These are phyloP conservation scores for Saprolegnia parasitica DNA, from an alignment of 352 stramenopile species.

Conservation along the genomic window DNA sequence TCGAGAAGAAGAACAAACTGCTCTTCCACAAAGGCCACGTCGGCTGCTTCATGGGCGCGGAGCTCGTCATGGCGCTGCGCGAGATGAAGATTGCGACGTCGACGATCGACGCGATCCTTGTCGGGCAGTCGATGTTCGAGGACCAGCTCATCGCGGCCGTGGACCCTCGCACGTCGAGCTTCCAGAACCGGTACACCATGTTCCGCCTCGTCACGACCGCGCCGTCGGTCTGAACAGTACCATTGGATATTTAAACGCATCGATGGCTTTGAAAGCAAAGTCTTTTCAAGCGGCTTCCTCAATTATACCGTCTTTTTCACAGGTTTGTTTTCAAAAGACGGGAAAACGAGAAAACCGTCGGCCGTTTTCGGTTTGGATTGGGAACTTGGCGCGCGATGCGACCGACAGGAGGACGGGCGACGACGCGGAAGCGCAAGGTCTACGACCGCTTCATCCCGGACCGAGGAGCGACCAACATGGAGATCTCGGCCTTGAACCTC, in stretches of 20 bases:
- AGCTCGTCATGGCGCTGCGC: slow-evolving; percentile 78
- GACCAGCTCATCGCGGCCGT: slow-evolving; percentile 77
- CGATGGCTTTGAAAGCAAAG: too few relatives aligned
- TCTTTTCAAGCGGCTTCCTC: too few relatives aligned
- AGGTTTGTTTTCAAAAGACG: too few relatives aligned
- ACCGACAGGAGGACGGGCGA: not conserved
- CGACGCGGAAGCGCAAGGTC: not conserved
- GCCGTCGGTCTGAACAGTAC: not conserved
- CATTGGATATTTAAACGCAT: slow-evolving; percentile 12
- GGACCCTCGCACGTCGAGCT: slow-evolving; percentile 56
- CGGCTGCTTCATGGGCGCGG: slow-evolving; percentile 75
- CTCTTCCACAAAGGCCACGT: slow-evolving; percentile 83
- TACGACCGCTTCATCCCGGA: slow-evolving; percentile 19
- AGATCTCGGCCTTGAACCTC: slow-evolving; percentile 16
- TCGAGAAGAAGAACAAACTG: slow-evolving; percentile 85
- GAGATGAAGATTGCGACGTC: slow-evolving; percentile 64
- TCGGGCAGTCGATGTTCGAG: slow-evolving; percentile 75
- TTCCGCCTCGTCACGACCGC: slow-evolving; percentile 50
- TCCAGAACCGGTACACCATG: slow-evolving; percentile 86
- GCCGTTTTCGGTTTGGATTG: too few relatives aligned
- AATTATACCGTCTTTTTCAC: too few relatives aligned
- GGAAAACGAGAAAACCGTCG: too few relatives aligned
- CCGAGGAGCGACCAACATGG: slow-evolving; percentile 18
- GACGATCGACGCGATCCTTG: slow-evolving; percentile 73
- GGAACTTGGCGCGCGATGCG: not conserved